Evolutionary conservation across 2,329 filamentous ascomycete species (phyloP), one percentile per base, ranked within the genome.

Genomic region (Neonectria hederae): DNA sequence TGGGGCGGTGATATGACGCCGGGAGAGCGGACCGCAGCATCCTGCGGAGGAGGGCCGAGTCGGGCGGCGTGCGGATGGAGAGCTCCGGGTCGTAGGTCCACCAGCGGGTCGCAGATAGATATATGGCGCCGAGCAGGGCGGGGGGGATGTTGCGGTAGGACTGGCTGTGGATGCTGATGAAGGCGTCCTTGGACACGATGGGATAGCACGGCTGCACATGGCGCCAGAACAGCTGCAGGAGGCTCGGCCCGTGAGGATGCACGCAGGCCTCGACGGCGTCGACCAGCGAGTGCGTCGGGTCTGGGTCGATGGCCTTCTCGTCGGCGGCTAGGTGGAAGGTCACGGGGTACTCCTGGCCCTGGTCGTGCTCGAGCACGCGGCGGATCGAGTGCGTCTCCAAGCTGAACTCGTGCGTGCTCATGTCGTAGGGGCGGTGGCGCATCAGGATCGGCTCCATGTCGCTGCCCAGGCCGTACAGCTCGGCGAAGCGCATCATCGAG

Each of bases 181-280:
- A 88, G 21, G 83, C 81, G 22, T 83, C 83, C 73, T 87, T 87
- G 73, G 85, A 82, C 5, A 86, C 74, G 49, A 86, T 80, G 1
- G 84, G 84, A 68, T 84, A 86, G 63, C 79, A 81, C 1, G 84
- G 84, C 62, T 86, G 84, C 10, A 87, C 81, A 48, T 85, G 83
- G n/a, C 83, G 77, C 75, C 89, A 90, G 77, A 89, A 91, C 32
- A 90, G 80, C 66, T 87, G 85, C 62, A 91, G 82, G 55, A 91
- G 78, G 43, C 83, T 82, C 53, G 83, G 82, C 6, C 88, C 89
- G 73, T 90, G 84, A 11, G 87, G 85, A 24, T 82, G 81, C 21
- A 91, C 85, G 59, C 86, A 82, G 42, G 82, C 79, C 76, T 90
- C 88, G 63, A 90, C 83, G 38, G 84, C 82, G 62, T 80, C 73